Evolutionary conservation across 495 filamentous ascomycete species (phyloP), one percentile per base, ranked within the genome.

Genomic region (Aspergillus kassunensis): DNA sequence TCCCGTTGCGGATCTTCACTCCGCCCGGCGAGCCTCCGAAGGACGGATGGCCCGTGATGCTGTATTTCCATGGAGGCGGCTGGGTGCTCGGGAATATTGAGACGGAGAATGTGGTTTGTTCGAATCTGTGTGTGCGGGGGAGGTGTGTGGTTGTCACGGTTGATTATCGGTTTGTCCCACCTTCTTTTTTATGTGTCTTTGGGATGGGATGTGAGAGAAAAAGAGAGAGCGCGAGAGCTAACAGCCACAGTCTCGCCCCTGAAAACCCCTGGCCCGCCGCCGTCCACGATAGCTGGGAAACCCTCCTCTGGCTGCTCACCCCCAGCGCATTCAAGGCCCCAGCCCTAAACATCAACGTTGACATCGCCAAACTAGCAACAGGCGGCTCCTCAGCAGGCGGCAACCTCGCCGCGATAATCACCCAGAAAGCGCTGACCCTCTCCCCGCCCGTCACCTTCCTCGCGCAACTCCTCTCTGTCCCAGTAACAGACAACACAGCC

Each of bases 21-120:
- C 79, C 79, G 0, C 60, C 61, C 6, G 72, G 73, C 1, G 51
- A 67, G 11, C 59, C 35, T 8, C 78, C 80, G 0, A 59, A 59
- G 6, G 57, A 51, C 1, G 80, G 80, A 49, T 83, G 78, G 78
- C 77, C 79, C 3, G 72, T 78, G 18, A 72, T 79, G 64, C 49
- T 83, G 3, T 83, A 80, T 55, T 76, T 78, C 57, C 80, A 83
- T 51, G 80, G 80, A 12, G 80, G 79, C 3, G 80, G 80, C 10
- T 83, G 80, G 80, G 80, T 83, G 9, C 51, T 83, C 37, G 80
- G 80, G 0, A 79, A 76, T 34, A 80, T 83, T 34, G 70, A 81
- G 37, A 81, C 80, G 1, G 79, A 81, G 63, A 83, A 81, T 45
- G 69, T 72, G 19, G 76, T 83, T n/a, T 79, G 76, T 45, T 74